Percentiles rank a stretch among this genome's conserved stretches.
These are phyloP conservation scores for Amanita pseudoporphyria DNA, from an alignment of 768 basidiomycete species.

Conservation along the genomic window DNA sequence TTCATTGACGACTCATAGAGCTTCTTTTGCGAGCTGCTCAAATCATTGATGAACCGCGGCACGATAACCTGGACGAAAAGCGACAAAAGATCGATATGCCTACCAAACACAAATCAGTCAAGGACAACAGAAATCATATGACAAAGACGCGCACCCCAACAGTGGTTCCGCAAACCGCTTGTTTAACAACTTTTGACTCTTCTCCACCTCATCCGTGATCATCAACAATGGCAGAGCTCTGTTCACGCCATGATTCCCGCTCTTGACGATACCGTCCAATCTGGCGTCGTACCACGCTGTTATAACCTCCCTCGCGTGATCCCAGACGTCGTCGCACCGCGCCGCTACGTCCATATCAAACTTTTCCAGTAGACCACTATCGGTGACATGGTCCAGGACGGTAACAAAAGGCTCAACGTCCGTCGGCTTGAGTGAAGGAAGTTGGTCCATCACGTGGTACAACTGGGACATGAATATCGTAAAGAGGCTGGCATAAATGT, in stretches of 20 bases:
- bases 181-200: conserved; percentile 70
- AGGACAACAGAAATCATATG: conserved; percentile 1
- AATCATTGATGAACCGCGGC: conserved; percentile 56
- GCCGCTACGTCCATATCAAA: conserved; percentile 66
- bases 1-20: conserved; percentile 80
- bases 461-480: conserved; percentile 79
- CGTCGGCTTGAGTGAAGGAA: conserved; percentile 65
- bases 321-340: conserved; percentile 59
- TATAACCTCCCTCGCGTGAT: conserved; percentile 50
- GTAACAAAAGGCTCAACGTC: conserved; percentile 56
- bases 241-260: conserved; percentile 58
- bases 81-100: conserved; percentile 68
- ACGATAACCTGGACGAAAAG: conserved; percentile 59
- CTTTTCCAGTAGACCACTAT: conserved; percentile 59
- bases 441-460: conserved; percentile 73
- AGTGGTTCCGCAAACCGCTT: conserved; percentile 82
- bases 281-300: conserved; percentile 53
- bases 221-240: conserved; percentile 71
- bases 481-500: conserved; percentile 65
- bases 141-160: conserved; percentile 47
- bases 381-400: conserved; percentile 63
- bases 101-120: conserved; percentile 17
- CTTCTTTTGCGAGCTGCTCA: conserved; percentile 61
- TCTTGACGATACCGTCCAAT: conserved; percentile 51
- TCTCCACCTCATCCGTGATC: conserved; percentile 88